A percentile compares a stretch with the other conserved stretches of the same genome.
These are phyloP conservation scores for Microcera coccophila DNA, from an alignment of 2,329 filamentous ascomycete genomes.

Conservation along the genomic window DNA sequence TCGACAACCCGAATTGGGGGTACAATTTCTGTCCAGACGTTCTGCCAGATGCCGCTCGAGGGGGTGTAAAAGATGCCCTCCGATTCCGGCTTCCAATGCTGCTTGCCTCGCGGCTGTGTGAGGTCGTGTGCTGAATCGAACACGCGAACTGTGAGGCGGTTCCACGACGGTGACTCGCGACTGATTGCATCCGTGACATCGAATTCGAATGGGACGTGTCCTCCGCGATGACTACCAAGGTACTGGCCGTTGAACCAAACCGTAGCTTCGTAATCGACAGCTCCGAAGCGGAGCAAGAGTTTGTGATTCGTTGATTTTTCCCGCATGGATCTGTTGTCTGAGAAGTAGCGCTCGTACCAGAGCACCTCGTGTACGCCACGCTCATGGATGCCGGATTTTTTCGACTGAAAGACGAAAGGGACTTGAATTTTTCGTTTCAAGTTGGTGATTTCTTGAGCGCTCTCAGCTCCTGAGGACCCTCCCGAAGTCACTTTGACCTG, in stretches of 20 bases:
- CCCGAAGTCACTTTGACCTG: slow-evolving; percentile 33
- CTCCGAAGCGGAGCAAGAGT: slow-evolving; percentile 54
- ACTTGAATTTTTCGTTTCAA: slow-evolving; percentile 54
- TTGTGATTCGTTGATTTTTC: slow-evolving; percentile 40
- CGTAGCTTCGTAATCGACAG: slow-evolving; percentile 58
- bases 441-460: slow-evolving; percentile 44
- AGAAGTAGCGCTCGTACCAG: slow-evolving; percentile 59
- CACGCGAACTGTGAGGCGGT: slow-evolving; percentile 53
- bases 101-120: slow-evolving; percentile 63
- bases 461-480: slow-evolving; percentile 34
- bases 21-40: slow-evolving; percentile 54
- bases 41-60: slow-evolving; percentile 56
- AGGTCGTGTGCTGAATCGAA: slow-evolving; percentile 62
- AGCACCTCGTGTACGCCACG: slow-evolving; percentile 62
- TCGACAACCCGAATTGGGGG: slow-evolving; percentile 51
- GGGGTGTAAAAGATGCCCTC: slow-evolving; percentile 60
- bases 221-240: slow-evolving; percentile 54
- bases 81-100: slow-evolving; percentile 60
- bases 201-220: slow-evolving; percentile 56
- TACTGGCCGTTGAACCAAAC: slow-evolving; percentile 53
- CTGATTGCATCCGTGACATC: slow-evolving; percentile 51
- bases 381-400: slow-evolving; percentile 59
- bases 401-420: slow-evolving; percentile 62
- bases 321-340: slow-evolving; percentile 44
- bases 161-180: slow-evolving; percentile 19